phyloP scores from a whole-genome alignment of 768 basidiomycete species.

The Pulveroboletus sp. region DNA sequence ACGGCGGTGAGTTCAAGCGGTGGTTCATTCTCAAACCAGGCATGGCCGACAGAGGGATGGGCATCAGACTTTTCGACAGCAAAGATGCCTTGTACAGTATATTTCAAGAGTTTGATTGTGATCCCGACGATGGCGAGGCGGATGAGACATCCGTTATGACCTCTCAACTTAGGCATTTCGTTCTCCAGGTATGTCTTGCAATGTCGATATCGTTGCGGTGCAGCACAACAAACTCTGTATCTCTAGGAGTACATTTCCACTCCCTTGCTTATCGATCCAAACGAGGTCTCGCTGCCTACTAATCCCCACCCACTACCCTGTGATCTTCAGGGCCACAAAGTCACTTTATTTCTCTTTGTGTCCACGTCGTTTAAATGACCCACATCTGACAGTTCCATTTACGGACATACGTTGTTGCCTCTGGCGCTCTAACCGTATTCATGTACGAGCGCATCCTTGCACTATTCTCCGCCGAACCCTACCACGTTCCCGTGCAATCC shows the following conservation, averaged over 20 bases:
- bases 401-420: conserved; percentile 80
- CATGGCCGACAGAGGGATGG: conserved; percentile 96
- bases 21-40: conserved; percentile 99
- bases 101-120: conserved; percentile 76
- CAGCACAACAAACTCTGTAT: conserved; percentile 1
- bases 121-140: conserved; percentile 49
- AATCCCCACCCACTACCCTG: conserved; percentile 8
- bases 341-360: conserved; percentile 28
- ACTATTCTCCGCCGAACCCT: conserved; percentile 80
- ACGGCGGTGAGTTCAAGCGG: conserved; percentile 17
- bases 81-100: conserved; percentile 70
- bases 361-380: conserved; percentile 9
- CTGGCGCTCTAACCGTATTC: conserved; percentile 75
- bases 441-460: conserved; percentile 83
- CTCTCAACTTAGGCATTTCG: conserved; percentile 92
- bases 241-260: conserved; percentile 78
- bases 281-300: conserved; percentile 34
- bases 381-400: conserved; percentile 76
- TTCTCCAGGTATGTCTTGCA: conserved; percentile 70
- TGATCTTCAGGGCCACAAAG: conserved; percentile 55
- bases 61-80: conserved; percentile 85
- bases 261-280: conserved; percentile 78
- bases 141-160: conserved; percentile 58
- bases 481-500: conserved; percentile 44
- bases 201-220: conserved; percentile 4